phyloP scores from a whole-genome alignment of 768 basidiomycete genomes.

The Lentinula lateritia region DNA sequence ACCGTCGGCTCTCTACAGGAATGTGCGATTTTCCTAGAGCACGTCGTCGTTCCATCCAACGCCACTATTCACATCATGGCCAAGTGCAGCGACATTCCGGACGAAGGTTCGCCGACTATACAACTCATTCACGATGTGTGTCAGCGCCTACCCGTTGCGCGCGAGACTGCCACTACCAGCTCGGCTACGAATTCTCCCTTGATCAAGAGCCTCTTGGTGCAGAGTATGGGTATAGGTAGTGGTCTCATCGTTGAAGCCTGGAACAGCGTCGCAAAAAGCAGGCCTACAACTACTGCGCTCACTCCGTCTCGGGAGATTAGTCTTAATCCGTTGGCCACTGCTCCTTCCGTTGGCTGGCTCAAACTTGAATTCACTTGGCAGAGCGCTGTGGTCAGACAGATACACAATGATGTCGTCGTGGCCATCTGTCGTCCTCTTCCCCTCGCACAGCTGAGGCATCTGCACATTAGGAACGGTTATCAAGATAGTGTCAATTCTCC shows the following conservation, averaged over 20 bases:
- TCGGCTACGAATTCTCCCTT: background rate
- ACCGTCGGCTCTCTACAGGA: conserved; percentile 16
- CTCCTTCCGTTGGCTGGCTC: conserved; percentile 8
- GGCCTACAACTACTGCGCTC: no score
- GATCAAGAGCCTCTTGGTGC: conserved; percentile 3
- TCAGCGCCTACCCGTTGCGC: background rate
- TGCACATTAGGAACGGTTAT: conserved; percentile 15
- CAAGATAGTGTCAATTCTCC: conserved; percentile 13
- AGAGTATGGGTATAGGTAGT: background rate
- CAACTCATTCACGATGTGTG: conserved; percentile 4
- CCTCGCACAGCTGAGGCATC: conserved; percentile 17
- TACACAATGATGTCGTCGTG: conserved; percentile 10
- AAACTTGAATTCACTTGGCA: conserved; percentile 21
- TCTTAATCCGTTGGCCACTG: conserved; percentile 7
- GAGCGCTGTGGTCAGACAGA: conserved; percentile 6
- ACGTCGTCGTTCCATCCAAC: conserved; percentile 15
- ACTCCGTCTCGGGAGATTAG: background rate
- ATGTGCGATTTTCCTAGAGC: conserved; percentile 20
- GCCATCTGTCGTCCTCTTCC: conserved; percentile 19
- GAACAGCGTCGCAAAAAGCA: conserved; percentile 2
- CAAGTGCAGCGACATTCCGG: background rate
- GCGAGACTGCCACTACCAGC: background rate
- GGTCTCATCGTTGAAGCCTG: conserved; percentile 7
- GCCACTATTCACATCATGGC: conserved; percentile 14
- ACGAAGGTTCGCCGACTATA: background rate